Conservation (phyloP, 2,329 filamentous ascomycete genomes). For the Coniella vitis region DNA sequence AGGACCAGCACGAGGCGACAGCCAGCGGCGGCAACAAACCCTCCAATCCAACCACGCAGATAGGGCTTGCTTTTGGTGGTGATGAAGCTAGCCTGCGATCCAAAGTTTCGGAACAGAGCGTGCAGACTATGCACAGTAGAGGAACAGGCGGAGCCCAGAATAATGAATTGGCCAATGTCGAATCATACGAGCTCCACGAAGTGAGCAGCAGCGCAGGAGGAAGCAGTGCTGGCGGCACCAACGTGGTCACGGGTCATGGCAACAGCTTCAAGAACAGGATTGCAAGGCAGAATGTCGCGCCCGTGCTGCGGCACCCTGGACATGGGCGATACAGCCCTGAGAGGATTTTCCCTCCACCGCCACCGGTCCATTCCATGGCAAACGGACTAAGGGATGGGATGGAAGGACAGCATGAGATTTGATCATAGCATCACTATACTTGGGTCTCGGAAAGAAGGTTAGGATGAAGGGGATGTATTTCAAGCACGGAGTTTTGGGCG, state of each 20-base stretch:
- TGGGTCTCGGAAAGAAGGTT: too few relatives aligned
- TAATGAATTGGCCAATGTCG: slow-evolving; percentile 21
- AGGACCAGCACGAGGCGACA: slow-evolving; percentile 10
- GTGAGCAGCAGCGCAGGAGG: slow-evolving; percentile 26
- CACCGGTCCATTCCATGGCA: slow-evolving; percentile 8
- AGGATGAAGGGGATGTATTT: not conserved
- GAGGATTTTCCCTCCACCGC: slow-evolving; percentile 8
- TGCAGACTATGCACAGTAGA: slow-evolving; percentile 21
- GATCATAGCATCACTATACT: too few relatives aligned
- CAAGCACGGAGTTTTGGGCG: slow-evolving; percentile 16
- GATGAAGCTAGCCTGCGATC: slow-evolving; percentile 27
- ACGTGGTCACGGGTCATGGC: slow-evolving; percentile 3
- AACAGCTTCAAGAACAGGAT: slow-evolving; percentile 17
- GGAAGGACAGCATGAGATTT: not conserved
- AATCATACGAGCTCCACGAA: slow-evolving; percentile 44
- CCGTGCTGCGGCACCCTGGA: slow-evolving; percentile 40
- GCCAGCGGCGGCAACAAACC: not conserved
- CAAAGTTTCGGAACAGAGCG: slow-evolving; percentile 22
- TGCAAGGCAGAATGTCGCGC: slow-evolving; percentile 27
- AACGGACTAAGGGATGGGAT: slow-evolving; percentile 17
- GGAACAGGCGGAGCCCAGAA: slow-evolving; percentile 12
- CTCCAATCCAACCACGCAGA: slow-evolving; percentile 22
- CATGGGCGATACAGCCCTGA: slow-evolving; percentile 32
- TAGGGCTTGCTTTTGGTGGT: slow-evolving; percentile 38
- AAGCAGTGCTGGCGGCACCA: slow-evolving; percentile 15